These are phyloP conservation scores for Astragalus glycyphyllos DNA, from an alignment of 306 rosid species.

Conservation along the genomic window DNA sequence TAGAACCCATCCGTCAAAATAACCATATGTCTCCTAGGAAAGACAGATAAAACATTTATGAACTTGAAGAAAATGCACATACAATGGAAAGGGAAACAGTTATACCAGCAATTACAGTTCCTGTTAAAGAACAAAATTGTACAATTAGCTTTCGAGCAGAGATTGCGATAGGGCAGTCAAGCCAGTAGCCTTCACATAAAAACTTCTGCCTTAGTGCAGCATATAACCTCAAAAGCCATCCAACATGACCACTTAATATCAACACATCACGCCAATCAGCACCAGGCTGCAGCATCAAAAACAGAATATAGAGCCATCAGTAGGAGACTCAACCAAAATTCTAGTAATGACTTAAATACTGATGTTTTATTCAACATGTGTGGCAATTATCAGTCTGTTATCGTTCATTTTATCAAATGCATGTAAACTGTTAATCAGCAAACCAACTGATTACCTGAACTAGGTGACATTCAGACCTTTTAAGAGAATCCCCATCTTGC, in stretches of 20 bases:
- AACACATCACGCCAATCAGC: slow-evolving; percentile 85
- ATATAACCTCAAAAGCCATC: slow-evolving; percentile 91
- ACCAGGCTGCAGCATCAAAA: slow-evolving; percentile 80
- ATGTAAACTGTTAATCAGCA: slow-evolving; percentile 35
- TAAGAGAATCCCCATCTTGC: slow-evolving; percentile 72
- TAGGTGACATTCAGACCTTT: slow-evolving; percentile 73
- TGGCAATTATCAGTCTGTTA: slow-evolving; percentile 15
- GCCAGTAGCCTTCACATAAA: slow-evolving; percentile 85
- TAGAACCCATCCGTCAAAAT: slow-evolving; percentile 13
- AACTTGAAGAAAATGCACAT: slow-evolving; percentile 37
- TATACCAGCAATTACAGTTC: slow-evolving; percentile 80
- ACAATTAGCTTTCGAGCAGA: slow-evolving; percentile 89
- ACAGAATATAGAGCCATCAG: slow-evolving; percentile 34
- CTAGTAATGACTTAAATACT: slow-evolving; percentile 23
- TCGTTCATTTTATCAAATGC: slow-evolving; percentile 21
- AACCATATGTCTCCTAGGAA: slow-evolving; percentile 25
- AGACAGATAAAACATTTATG: slow-evolving; percentile 36
- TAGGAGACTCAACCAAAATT: slow-evolving; percentile 33
- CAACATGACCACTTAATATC: slow-evolving; percentile 74
- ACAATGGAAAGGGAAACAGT: slow-evolving; percentile 39
- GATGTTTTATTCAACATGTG: slow-evolving; percentile 21
- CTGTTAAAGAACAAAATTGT: slow-evolving; percentile 87
- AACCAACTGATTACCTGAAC: slow-evolving; percentile 73
- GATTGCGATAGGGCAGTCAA: slow-evolving; percentile 87
- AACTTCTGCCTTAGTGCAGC: slow-evolving; percentile 79